phyloP scores from a whole-genome alignment of 257 asterid genomes.

The Fraxinus quadrangulata region DNA sequence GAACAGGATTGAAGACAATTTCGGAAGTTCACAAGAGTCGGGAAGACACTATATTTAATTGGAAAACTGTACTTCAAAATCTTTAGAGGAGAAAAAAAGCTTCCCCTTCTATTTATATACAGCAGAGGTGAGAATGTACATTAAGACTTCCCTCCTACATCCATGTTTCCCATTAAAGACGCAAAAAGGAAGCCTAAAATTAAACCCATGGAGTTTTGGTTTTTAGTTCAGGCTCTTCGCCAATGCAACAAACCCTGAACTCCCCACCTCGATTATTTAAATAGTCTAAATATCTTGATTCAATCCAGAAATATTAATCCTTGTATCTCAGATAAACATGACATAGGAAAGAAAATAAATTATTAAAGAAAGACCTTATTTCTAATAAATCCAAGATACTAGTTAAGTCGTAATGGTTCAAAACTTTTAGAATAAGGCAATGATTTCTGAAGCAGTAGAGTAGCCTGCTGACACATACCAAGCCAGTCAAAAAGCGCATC shows the following conservation, averaged over 20 bases:
- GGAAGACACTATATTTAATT: background rate
- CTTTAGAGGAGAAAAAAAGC: background rate
- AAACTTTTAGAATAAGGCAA: background rate
- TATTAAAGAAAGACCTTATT: conserved; percentile 1
- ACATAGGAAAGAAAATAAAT: background rate
- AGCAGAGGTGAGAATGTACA: background rate
- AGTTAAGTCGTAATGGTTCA: background rate
- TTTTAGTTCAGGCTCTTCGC: conserved; percentile 6
- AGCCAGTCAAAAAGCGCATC: conserved; percentile 80
- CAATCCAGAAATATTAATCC: background rate
- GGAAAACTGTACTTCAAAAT: background rate
- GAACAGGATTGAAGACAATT: background rate
- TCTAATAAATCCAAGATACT: conserved; percentile 11
- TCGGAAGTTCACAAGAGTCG: background rate
- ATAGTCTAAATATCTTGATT: background rate
- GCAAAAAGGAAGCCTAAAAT: background rate
- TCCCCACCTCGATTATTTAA: background rate
- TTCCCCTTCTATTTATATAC: background rate
- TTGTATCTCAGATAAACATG: background rate
- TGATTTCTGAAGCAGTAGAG: conserved; percentile 18
- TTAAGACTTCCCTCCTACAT: background rate
- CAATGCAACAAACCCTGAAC: background rate
- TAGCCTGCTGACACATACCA: conserved; percentile 55
- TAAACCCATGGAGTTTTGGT: background rate
- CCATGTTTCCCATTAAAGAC: conserved; percentile 5